phyloP scores from a whole-genome alignment of 768 basidiomycete species.

The Glaciozyma antarctica region DNA sequence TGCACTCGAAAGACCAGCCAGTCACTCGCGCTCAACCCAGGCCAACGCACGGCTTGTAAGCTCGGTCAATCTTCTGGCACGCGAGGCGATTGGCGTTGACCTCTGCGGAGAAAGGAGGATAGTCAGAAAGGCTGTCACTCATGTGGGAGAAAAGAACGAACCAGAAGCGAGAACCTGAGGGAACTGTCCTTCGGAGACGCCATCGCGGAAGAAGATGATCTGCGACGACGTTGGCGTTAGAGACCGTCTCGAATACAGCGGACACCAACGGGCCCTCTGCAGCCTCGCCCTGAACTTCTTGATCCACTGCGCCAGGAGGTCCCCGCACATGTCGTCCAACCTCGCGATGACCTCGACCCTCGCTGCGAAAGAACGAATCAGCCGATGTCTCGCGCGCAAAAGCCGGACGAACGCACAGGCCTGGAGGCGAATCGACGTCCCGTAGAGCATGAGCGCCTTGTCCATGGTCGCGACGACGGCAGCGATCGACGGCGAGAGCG shows the following conservation, averaged over 20 bases:
- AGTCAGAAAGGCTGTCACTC: not conserved
- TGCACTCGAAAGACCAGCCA: not conserved
- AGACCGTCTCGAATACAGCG: no score
- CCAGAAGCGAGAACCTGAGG: not conserved
- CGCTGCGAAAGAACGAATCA: not conserved
- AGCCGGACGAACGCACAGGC: not conserved
- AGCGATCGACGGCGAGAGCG: constrained; percentile 25
- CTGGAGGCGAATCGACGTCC: constrained; percentile 24
- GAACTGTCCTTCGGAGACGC: constrained; percentile 17
- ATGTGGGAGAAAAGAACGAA: not conserved
- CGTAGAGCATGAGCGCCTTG: constrained; percentile 12
- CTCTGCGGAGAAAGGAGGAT: not conserved
- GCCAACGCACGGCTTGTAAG: constrained; percentile 3
- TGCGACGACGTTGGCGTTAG: not conserved
- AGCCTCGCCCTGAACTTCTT: not conserved
- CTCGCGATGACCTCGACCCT: constrained; percentile 5
- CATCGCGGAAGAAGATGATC: not conserved
- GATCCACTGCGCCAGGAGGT: not conserved
- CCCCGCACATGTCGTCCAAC: not conserved
- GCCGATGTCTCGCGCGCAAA: no score
- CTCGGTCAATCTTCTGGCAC: not conserved
- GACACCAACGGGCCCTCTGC: not conserved
- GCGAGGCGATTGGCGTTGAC: constrained; percentile 11
- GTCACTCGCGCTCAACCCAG: not conserved
- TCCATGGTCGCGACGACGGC: constrained; percentile 28